Conservation (phyloP, 2,329 filamentous ascomycete genomes). For the Sporothrix luriei region DNA sequence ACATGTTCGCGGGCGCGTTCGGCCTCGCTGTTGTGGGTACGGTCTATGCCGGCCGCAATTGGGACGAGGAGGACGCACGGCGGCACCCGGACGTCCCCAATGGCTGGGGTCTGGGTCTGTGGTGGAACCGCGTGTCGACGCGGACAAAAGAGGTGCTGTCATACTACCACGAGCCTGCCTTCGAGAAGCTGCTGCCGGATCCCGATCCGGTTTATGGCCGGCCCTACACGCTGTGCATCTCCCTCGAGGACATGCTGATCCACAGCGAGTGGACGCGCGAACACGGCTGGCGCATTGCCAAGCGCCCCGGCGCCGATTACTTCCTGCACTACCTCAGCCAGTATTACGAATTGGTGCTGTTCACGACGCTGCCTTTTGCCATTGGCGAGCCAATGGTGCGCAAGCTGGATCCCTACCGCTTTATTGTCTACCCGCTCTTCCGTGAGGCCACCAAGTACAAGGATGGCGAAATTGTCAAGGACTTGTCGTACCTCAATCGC, state of each 20-base stretch:
- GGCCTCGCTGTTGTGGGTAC: conserved; percentile 59
- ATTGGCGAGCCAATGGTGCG: conserved; percentile 85
- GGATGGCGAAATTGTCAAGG: conserved; percentile 96
- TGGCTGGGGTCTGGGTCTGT: conserved; percentile 73
- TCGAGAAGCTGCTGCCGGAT: conserved; percentile 87
- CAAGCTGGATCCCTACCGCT: conserved; percentile 92
- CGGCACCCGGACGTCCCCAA: conserved; percentile 71
- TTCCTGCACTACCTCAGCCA: conserved; percentile 95
- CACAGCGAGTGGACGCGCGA: conserved; percentile 94
- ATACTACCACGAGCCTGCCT: conserved; percentile 96
- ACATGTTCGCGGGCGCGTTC: conserved; percentile 67
- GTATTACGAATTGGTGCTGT: conserved; percentile 97
- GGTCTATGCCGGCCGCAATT: conserved; percentile 82
- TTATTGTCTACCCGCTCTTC: conserved; percentile 93
- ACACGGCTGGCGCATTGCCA: conserved; percentile 92
- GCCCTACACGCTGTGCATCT: conserved; percentile 90
- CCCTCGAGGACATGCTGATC: conserved; percentile 88
- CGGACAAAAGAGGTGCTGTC: conserved; percentile 74
- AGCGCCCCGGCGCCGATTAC: conserved; percentile 93
- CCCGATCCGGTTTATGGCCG: conserved; percentile 76
- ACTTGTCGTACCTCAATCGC: conserved; percentile 96
- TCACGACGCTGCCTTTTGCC: conserved; percentile 83
- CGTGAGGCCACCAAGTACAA: conserved; percentile 97
- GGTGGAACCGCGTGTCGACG: conserved; percentile 79
- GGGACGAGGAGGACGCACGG: conserved; percentile 76